Base-by-base conservation (phyloP, 129 eudicot genomes). In the Centaurea solstitialis region DNA sequence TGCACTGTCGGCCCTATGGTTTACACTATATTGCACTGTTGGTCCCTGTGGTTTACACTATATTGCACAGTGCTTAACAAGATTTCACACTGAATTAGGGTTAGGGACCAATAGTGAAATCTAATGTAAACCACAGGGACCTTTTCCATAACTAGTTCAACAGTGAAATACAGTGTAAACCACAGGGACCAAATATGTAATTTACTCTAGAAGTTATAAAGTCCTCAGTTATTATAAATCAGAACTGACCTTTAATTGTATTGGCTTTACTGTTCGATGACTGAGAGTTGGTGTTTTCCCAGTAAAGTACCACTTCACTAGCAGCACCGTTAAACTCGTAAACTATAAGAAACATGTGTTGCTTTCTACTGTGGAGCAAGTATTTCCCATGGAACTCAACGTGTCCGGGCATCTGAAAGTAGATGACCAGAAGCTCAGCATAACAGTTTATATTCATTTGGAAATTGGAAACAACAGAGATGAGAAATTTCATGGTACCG, bases 221-320 rank as follows among this genome's bases (percentile, higher is more conserved):
- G 72, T 28, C 38, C 21, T 30, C 11, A 21, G 9, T 11, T 47
- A 35, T 23, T 7, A 57, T 64, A 26, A 17, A 23, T 64, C 50
- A 13, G 66, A 13, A 76, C 72, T 24, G 40, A 95, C 99, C 99
- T 88, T 95, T 95, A 74, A 92, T 81, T 26, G 98, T 92, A 80
- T 89, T 89, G 68, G 83, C 82, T 91, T 95, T 95, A 85, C 97
- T 91, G 78, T 93, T 95, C 40, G 92, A 91, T 75, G 86, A 82
- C 77, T 82, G 94, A 39, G 97, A 40, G 81, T 86, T 88, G 18
- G 97, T 95, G 79, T 93, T 95, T 85, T 95, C 99, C 94, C 99
- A 87, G 71, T 90, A 95, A 74, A 95, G 85, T 9, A 90, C 92
- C 45, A 95, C 98, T 85, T 95, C 99, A 87, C 91, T 88, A 72